A percentile compares a stretch with the other conserved stretches of the same genome.
phyloP scores from a whole-genome alignment of 2,329 filamentous ascomycete genomes.

The Venturia effusa region DNA sequence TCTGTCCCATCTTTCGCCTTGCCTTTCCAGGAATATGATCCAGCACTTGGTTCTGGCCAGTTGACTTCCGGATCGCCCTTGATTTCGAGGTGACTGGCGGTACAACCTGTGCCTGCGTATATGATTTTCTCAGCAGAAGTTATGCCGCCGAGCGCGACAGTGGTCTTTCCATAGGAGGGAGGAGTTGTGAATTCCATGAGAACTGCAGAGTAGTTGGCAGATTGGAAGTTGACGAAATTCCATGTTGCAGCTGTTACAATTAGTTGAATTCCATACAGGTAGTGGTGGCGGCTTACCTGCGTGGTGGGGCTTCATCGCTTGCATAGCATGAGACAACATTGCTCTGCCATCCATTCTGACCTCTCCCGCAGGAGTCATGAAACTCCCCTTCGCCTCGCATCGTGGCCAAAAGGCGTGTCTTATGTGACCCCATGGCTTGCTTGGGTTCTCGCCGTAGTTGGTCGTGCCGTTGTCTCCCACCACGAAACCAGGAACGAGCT shows the following conservation, averaged over 20 bases:
- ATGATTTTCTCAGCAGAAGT: slow-evolving; percentile 73
- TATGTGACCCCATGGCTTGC: slow-evolving; percentile 85
- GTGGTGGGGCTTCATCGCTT: slow-evolving; percentile 99
- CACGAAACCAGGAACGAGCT: slow-evolving; percentile 68
- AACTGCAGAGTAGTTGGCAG: slow-evolving; percentile 72
- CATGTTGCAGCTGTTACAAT: slow-evolving; percentile 57
- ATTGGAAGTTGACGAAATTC: slow-evolving; percentile 92
- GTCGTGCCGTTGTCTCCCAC: slow-evolving; percentile 75
- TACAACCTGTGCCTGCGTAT: slow-evolving; percentile 54
- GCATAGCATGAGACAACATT: slow-evolving; percentile 73
- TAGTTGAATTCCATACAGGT: background rate
- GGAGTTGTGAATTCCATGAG: slow-evolving; percentile 97
- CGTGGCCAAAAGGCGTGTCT: slow-evolving; percentile 91
- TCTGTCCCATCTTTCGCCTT: slow-evolving; percentile 65
- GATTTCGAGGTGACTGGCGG: slow-evolving; percentile 56
- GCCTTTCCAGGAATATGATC: slow-evolving; percentile 70
- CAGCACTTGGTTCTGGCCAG: slow-evolving; percentile 76
- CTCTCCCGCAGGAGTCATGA: slow-evolving; percentile 70
- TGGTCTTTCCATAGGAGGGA: slow-evolving; percentile 77
- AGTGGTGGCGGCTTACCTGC: slow-evolving; percentile 43
- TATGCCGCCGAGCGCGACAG: slow-evolving; percentile 73
- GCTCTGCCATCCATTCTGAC: slow-evolving; percentile 73
- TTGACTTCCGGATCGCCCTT: slow-evolving; percentile 66
- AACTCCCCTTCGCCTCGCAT: slow-evolving; percentile 68
- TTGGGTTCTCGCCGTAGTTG: slow-evolving; percentile 74